phyloP scores from a whole-genome alignment of 768 basidiomycete species.

The Antrodiella citrinella region DNA sequence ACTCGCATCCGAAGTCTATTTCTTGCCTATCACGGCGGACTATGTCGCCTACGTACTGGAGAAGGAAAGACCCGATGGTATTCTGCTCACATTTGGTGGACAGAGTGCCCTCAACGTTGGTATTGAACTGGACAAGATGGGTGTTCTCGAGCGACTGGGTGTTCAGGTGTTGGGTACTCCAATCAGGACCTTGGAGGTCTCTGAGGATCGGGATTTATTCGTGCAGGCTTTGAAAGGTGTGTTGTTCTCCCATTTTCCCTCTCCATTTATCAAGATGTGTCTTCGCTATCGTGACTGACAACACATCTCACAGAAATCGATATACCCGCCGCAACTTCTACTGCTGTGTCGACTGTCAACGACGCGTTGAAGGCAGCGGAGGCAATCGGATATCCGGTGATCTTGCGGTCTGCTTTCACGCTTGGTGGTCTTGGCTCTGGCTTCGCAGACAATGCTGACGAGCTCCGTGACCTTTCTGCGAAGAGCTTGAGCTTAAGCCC shows the following conservation, averaged over 20 bases:
- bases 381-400: constrained; percentile 93
- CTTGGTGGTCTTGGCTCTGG: constrained; percentile 98
- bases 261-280: no score
- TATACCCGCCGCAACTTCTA: constrained; percentile 92
- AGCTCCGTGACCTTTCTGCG: constrained; percentile 89
- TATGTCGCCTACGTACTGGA: constrained; percentile 99
- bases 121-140: constrained; percentile 94
- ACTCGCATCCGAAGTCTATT: constrained; percentile 94
- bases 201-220: constrained; percentile 95
- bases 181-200: constrained; percentile 88
- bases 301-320: constrained; percentile 68
- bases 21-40: constrained; percentile 91
- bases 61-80: constrained; percentile 96
- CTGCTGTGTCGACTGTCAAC: constrained; percentile 92
- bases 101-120: constrained; percentile 98
- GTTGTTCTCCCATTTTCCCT: constrained; percentile 10
- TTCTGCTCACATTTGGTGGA: constrained; percentile 95
- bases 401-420: constrained; percentile 93
- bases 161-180: constrained; percentile 93
- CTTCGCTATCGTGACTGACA: constrained; percentile 2
- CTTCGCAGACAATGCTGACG: constrained; percentile 91
- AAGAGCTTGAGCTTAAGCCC: constrained; percentile 87
- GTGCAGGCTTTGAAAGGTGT: constrained; percentile 92
- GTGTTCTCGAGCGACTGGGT: constrained; percentile 85
- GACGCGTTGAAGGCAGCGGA: constrained; percentile 89